Evolutionary conservation across 2,329 filamentous ascomycete species (phyloP), one percentile per base, ranked within the genome.

Genomic region (Monilinia fructigena): DNA sequence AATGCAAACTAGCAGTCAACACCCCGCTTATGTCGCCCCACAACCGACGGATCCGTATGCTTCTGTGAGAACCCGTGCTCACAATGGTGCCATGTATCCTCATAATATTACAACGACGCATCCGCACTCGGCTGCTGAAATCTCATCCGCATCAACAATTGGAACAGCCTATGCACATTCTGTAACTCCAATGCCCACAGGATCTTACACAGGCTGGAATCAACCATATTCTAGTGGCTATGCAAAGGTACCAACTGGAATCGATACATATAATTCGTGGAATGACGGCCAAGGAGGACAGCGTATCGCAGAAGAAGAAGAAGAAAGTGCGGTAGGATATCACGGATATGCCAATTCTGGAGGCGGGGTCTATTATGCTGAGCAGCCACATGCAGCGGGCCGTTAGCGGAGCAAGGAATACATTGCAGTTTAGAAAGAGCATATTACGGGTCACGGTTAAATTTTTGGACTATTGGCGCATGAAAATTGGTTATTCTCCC

Each of bases 171-270:
- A 74, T 56, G 68, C 72, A 28, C 71, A 74, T 47, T 70, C 73
- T 42, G 55, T 55, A 47, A 50, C 55, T 18, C 55, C 63, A 4
- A 61, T 65, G 35, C 52, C 63, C 31, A 68, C 71, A 18, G 70
- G 70, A 35, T 66, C 68, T 10, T 74, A 71, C 52, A 67, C 71
- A 16, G 68, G 63, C 10, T 76, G 75, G 75, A 72, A 74, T 55
- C 73, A 74, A 48, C 53, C 53, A 8, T 56, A 56, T 56, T 63
- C 68, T 26, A 73, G 73, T 59, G 61, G 71, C 14, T 74, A 74
- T 68, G 72, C 70, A 42, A 75, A 75, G 63, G 63, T 61, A 26
- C 31, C 63, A 28, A 71, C 73, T 31, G 61, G 66, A n/a, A 50
- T 68, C 40, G 74, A 74, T 31, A 67, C 68, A 8, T 75, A 74